phyloP scores from a whole-genome alignment of 2,329 filamentous ascomycete species.

The Colletotrichum salicis region DNA sequence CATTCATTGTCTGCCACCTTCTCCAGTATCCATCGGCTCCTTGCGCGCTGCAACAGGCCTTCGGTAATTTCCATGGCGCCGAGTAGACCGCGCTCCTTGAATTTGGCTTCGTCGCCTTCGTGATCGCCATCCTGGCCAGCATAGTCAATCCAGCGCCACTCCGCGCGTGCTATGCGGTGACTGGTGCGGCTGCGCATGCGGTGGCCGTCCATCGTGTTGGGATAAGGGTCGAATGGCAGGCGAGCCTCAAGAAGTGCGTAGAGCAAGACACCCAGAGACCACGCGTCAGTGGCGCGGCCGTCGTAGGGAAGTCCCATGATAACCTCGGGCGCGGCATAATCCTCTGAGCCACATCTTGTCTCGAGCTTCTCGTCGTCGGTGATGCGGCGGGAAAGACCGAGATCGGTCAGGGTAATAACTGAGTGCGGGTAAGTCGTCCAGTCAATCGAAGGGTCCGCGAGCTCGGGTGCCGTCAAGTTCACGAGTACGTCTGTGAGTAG shows the following conservation, averaged over 20 bases:
- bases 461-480: conserved; percentile 77
- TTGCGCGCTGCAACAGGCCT: conserved; percentile 82
- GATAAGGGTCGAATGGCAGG: conserved; percentile 90
- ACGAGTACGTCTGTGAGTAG: conserved; percentile 80
- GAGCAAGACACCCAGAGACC: conserved; percentile 92
- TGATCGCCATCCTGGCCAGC: conserved; percentile 88
- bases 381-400: conserved; percentile 88
- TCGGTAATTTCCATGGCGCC: conserved; percentile 87
- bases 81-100: conserved; percentile 72
- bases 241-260: conserved; percentile 95
- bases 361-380: conserved; percentile 88
- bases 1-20: conserved; percentile 79
- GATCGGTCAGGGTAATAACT: conserved; percentile 87
- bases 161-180: conserved; percentile 93
- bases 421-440: conserved; percentile 83
- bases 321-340: conserved; percentile 96
- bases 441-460: conserved; percentile 71
- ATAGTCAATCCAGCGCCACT: conserved; percentile 94
- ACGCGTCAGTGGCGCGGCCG: conserved; percentile 89
- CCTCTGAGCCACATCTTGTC: conserved; percentile 93
- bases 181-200: conserved; percentile 84
- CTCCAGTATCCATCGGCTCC: conserved; percentile 79
- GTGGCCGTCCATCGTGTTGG: conserved; percentile 79
- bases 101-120: conserved; percentile 72
- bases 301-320: conserved; percentile 96